These are phyloP conservation scores for Mucor circinelloides DNA, from an alignment of 371 early-diverging fungal species.

Conservation along the genomic window DNA sequence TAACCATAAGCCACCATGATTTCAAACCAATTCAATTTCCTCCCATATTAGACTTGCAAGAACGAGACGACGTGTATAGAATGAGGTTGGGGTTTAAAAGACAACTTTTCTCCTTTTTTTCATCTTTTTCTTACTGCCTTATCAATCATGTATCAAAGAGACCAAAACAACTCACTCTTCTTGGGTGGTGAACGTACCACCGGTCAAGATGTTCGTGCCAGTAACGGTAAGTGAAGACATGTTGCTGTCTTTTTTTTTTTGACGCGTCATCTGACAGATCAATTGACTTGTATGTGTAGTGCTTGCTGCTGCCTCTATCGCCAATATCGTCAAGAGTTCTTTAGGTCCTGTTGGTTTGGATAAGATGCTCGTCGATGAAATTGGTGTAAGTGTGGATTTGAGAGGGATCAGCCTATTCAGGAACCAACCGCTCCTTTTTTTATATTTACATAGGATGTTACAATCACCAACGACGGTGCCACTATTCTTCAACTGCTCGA, in stretches of 20 bases:
- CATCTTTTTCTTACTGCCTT: neutral
- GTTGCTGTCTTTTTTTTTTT: too few species aligned
- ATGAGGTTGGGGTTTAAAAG: neutral
- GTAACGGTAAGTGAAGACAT: slow-evolving; percentile 94
- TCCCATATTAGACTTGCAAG: neutral
- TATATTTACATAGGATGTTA: slow-evolving; percentile 97
- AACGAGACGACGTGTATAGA: neutral
- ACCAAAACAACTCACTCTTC: slow-evolving; percentile 41
- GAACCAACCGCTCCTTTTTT: slow-evolving; percentile 5
- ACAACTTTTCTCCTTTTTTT: neutral
- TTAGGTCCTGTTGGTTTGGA: slow-evolving; percentile 99
- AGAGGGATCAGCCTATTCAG: neutral
- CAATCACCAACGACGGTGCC: slow-evolving; percentile 99
- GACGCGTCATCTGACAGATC: neutral
- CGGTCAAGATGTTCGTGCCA: slow-evolving; percentile 92
- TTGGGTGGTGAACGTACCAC: slow-evolving; percentile 92
- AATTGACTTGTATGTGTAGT: neutral
- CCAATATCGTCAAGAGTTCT: slow-evolving; percentile 98
- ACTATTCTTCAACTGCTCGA: slow-evolving; percentile 98
- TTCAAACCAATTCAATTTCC: neutral
- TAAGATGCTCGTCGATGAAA: slow-evolving; percentile 99
- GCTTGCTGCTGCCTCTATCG: slow-evolving; percentile 82
- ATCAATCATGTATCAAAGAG: slow-evolving; percentile 22
- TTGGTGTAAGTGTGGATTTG: slow-evolving; percentile 75
- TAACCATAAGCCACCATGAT: slow-evolving; percentile 3